Evolutionary conservation across 2,329 filamentous ascomycete species (phyloP), one percentile per base, ranked within the genome.

Genomic region (Ascochyta fabae): DNA sequence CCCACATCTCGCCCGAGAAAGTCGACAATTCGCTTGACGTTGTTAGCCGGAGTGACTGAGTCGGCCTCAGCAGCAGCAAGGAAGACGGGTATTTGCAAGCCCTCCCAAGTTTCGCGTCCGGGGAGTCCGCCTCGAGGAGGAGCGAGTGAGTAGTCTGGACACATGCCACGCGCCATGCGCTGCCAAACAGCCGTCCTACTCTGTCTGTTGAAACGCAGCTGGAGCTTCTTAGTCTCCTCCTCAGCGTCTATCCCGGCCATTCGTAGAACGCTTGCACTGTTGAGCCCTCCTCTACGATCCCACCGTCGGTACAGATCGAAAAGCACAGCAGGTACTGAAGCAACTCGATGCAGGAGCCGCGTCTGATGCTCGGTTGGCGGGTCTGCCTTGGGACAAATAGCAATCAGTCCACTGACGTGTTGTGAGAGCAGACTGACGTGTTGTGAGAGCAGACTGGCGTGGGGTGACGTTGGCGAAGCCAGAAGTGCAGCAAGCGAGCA

Each of bases 161-260:
- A 79, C 46, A 83, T 81, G 0, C 92, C 91, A 73, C 83, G 86
- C 0, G 88, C 87, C 86, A 96, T 92, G 35, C 92, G 86, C 62
- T 90, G 86, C 84, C 91, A 96, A 0, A 95, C 90, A 0, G 88
- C 83, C 0, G 92, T 95, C 61, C 83, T 86, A 60, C 91, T 96
- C 72, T 96, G 92, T 56, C 84, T 83, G 72, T 98, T 98, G 77
- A 88, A 94, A 3, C 84, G 83, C 53, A 88, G 75, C 72, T 94
- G 91, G 33, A 92, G 79, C 52, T 82, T 80, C 67, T 86, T 87
- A 1, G 88, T 83, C 64, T 90, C 85, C 3, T 81, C 74, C 38
- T 91, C 88, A 1, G 88, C 87, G 33, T 83, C 81, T 1, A 80
- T 72, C 4, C 90, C 91, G 8, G 90, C 88, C 70, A 96, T 94